Evolutionary conservation across 257 asterid genomes (phyloP).

Genomic region (Osmanthus fragrans): DNA sequence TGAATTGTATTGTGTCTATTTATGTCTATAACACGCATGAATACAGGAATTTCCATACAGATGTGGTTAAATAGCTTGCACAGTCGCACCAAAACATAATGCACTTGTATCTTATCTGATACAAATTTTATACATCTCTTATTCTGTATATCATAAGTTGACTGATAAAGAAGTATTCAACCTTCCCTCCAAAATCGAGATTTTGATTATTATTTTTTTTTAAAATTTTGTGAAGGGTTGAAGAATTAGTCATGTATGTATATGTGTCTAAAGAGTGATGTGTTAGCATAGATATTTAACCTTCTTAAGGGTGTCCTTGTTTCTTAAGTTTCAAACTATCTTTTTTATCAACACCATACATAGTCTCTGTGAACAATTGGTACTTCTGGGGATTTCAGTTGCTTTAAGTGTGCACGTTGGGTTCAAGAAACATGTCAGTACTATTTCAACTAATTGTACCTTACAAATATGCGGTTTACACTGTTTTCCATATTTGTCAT

Average conservation of each 20-base stretch:
- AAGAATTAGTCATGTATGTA: background rate
- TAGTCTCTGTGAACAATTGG: background rate
- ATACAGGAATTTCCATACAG: background rate
- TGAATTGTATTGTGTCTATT: background rate
- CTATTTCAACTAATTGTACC: slow-evolving; percentile 27
- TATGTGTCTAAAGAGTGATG: background rate
- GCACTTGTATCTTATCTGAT: background rate
- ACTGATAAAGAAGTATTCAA: background rate
- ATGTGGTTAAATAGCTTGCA: background rate
- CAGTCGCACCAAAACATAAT: background rate
- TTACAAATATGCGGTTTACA: background rate
- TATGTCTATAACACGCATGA: background rate
- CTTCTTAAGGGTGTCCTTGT: background rate
- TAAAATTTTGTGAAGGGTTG: background rate
- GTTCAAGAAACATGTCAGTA: slow-evolving; percentile 22
- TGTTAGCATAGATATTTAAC: background rate
- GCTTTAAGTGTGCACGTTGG: slow-evolving; percentile 28
- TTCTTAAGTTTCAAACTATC: background rate
- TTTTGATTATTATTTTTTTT: background rate
- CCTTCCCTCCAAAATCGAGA: background rate
- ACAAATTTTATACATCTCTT: background rate
- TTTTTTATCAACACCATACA: background rate
- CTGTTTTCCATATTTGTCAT: background rate
- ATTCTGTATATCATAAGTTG: background rate
- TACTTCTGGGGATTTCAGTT: background rate